Evolutionary conservation across 1,284 basidiomycete genomes (phyloP), one percentile per base, ranked within the genome.

Genomic region (Marasmius fiardii): DNA sequence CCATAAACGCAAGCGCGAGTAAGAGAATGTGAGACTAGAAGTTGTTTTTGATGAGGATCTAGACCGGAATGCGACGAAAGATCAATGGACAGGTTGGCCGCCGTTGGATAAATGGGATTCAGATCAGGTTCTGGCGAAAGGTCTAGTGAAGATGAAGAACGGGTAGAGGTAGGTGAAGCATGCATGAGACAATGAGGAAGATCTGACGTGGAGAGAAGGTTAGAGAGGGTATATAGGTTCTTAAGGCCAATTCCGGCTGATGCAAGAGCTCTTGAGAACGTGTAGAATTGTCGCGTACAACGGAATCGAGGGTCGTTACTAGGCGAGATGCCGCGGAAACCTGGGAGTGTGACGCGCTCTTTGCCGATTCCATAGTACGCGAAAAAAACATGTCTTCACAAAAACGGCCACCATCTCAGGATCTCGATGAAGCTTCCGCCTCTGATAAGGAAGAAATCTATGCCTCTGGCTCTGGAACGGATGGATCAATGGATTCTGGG

Each of bases 1-100:
- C 81, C 90, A 61, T 92, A 92, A 55, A 83, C 73, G 67, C 87
- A 90, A 18, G 89, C 81, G 58, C 90, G 86, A 58, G 75, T 75
- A 55, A 92, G 68, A 64, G 83, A 88, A 68, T 92, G 90, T 6
- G 80, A 69, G 56, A 90, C 81, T 44, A 92, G 82, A 65, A 82
- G 77, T 10, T 74, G 71, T 68, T 85, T 88, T 68, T 92, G 88
- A 8, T 74, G 67, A 41, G 85, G 82, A 50, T 80, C 73, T 41
- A 92, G 79, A 45, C 87, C 86, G 45, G 84, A 87, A 65, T 83
- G 73, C 1, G 84, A 74, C 23, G 84, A 82, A 59, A 92, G 75
- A 52, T 86, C 78, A 58, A 79, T 75, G 23, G 81, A 71, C 62
- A 91, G 78, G 64, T 83, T 78, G n/a, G 76, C 63, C 23, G 82